These are phyloP conservation scores for Lagenaria siceraria DNA, from an alignment of 306 rosid genomes.

Conservation along the genomic window DNA sequence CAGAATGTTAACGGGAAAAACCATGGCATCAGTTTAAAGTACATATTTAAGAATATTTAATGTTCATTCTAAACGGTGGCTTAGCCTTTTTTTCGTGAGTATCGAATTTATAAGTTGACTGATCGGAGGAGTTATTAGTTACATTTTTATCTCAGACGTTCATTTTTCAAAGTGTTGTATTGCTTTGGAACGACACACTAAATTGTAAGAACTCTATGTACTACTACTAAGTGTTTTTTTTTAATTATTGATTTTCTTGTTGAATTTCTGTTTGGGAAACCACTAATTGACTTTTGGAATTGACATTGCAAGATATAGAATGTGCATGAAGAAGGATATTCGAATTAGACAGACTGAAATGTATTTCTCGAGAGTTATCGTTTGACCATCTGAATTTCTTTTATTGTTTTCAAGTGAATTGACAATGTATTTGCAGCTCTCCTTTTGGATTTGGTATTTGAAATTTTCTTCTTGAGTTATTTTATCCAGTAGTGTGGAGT, in stretches of 20 bases:
- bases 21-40: not conserved
- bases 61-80: not conserved
- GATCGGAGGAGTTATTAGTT: not conserved
- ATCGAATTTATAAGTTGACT: not conserved
- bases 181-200: too few species aligned
- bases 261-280: not conserved
- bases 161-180: not conserved
- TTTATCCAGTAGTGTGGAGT: not conserved
- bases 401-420: not conserved
- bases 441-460: not conserved
- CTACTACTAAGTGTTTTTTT: too few species aligned
- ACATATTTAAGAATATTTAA: not conserved
- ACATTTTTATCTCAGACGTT: not conserved
- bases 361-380: not conserved
- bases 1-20: not conserved
- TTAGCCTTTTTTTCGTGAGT: not conserved
- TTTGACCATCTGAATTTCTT: not conserved
- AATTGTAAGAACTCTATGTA: too few species aligned
- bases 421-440: not conserved
- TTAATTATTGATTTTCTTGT: not conserved
- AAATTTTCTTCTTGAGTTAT: not conserved
- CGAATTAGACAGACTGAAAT: not conserved
- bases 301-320: not conserved
- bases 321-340: not conserved
- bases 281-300: not conserved